Evolutionary conservation across 495 filamentous ascomycete genomes (phyloP).

Genomic region (Bombardia bombarda): DNA sequence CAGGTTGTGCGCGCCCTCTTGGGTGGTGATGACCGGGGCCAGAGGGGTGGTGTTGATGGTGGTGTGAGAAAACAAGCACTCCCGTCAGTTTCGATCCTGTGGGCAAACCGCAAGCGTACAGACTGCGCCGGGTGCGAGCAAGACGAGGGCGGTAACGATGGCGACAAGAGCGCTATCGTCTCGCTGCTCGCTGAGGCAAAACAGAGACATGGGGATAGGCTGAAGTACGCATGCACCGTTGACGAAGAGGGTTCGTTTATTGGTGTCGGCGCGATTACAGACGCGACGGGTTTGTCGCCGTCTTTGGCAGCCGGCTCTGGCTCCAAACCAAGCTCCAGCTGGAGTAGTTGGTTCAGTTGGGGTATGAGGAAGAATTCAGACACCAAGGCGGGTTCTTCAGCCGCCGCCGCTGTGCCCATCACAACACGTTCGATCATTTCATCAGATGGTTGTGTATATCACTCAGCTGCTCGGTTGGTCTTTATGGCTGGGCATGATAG

Average conservation of each 20-base stretch:
- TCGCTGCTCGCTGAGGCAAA: conserved; percentile 54
- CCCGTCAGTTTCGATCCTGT: conserved; percentile 21
- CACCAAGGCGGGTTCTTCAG: no score
- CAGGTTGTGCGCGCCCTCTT: conserved; percentile 62
- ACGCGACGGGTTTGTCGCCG: conserved; percentile 52
- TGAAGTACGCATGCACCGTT: conserved; percentile 64
- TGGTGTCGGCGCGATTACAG: conserved; percentile 38
- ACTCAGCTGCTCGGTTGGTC: neutral
- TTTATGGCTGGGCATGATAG: no score
- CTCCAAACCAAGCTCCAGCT: no score
- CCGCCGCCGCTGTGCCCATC: no score
- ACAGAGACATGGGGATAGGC: conserved; percentile 40
- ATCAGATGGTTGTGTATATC: neutral
- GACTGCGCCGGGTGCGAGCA: conserved; percentile 17
- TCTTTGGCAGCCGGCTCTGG: no score
- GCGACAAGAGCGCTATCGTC: conserved; percentile 32
- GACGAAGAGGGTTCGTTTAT: conserved; percentile 70
- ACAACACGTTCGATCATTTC: no score
- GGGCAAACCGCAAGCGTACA: conserved; percentile 36
- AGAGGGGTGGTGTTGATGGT: no score
- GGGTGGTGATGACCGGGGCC: conserved; percentile 7
- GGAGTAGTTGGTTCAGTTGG: no score
- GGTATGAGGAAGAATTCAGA: no score
- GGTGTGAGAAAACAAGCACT: conserved; percentile 38
- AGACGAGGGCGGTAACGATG: neutral